These are phyloP conservation scores for Saxophila tyrrhenica DNA, from an alignment of 495 filamentous ascomycete genomes.

Conservation along the genomic window DNA sequence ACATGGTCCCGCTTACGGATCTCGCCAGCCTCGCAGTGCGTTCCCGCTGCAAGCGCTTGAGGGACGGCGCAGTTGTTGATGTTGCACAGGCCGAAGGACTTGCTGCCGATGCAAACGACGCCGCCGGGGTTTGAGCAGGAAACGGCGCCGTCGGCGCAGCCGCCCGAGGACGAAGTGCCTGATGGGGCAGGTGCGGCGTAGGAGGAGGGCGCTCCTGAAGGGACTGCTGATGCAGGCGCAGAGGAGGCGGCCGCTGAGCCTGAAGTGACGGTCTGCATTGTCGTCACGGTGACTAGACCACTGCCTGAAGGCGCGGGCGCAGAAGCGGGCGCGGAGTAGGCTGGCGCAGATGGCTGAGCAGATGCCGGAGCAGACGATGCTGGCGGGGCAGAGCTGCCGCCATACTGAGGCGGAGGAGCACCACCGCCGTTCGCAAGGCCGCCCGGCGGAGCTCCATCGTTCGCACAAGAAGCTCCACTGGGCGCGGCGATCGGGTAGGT, in stretches of 20 bases:
- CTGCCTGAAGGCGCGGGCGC: background rate
- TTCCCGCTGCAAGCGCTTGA: slow-evolving; percentile 26
- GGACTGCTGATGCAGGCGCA: slow-evolving; percentile 1
- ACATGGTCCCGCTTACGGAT: slow-evolving; percentile 14
- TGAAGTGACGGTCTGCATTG: background rate
- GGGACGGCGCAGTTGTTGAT: slow-evolving; percentile 22
- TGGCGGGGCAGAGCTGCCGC: background rate
- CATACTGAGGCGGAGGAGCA: background rate
- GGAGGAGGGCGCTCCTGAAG: slow-evolving; percentile 5
- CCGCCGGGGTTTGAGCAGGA: slow-evolving; percentile 25
- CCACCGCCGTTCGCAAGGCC: background rate
- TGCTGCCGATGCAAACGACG: slow-evolving; percentile 27
- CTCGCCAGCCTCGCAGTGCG: slow-evolving; percentile 21
- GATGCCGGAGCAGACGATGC: background rate
- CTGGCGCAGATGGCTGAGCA: background rate
- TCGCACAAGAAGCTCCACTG: background rate
- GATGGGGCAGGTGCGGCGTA: background rate
- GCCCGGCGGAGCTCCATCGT: background rate
- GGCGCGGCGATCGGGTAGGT: background rate
- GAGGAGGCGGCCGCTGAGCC: background rate
- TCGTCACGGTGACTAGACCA: background rate
- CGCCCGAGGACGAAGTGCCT: slow-evolving; percentile 5
- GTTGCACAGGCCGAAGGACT: slow-evolving; percentile 27
- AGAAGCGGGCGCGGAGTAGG: background rate
- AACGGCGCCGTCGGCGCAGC: slow-evolving; percentile 9